These are phyloP conservation scores for Pleurotus giganteus DNA, from an alignment of 768 basidiomycete genomes.

Conservation along the genomic window DNA sequence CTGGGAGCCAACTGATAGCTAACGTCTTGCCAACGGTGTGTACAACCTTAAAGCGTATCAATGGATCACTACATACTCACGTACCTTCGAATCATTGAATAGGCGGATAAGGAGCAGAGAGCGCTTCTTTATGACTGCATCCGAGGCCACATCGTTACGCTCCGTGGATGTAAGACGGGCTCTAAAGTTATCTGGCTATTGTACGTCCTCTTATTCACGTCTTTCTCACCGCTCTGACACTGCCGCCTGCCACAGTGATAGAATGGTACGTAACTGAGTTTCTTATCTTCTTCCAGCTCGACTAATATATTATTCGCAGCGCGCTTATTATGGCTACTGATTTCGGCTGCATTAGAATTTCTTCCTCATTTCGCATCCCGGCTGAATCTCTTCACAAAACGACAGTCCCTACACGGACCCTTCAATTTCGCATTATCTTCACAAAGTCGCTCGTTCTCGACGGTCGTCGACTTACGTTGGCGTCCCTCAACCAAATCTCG, in stretches of 20 bases:
- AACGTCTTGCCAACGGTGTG: slow-evolving; percentile 75
- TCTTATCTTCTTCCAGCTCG: neutral
- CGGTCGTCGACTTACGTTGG: neutral
- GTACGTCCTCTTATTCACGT: slow-evolving; percentile 27
- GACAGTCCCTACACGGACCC: neutral
- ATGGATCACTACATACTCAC: slow-evolving; percentile 12
- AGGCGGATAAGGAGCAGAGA: slow-evolving; percentile 88
- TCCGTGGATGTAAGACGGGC: slow-evolving; percentile 89
- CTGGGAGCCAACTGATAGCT: slow-evolving; percentile 84
- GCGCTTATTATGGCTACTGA: slow-evolving; percentile 64
- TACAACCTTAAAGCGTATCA: slow-evolving; percentile 6
- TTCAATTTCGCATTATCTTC: neutral
- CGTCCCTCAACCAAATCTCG: neutral
- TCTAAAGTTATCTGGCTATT: slow-evolving; percentile 93
- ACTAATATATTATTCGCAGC: slow-evolving; percentile 31
- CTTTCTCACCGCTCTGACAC: neutral
- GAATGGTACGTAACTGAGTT: slow-evolving; percentile 41
- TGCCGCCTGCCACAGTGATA: slow-evolving; percentile 37
- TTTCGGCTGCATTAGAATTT: neutral
- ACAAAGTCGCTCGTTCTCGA: neutral
- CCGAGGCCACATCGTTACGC: slow-evolving; percentile 81
- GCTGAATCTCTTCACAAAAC: neutral
- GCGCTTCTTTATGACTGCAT: slow-evolving; percentile 82
- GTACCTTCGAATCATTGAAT: neutral
- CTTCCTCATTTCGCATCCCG: slow-evolving; percentile 16